Conservation (phyloP, 441 rosid species). For the Dalechampia spathulata region DNA sequence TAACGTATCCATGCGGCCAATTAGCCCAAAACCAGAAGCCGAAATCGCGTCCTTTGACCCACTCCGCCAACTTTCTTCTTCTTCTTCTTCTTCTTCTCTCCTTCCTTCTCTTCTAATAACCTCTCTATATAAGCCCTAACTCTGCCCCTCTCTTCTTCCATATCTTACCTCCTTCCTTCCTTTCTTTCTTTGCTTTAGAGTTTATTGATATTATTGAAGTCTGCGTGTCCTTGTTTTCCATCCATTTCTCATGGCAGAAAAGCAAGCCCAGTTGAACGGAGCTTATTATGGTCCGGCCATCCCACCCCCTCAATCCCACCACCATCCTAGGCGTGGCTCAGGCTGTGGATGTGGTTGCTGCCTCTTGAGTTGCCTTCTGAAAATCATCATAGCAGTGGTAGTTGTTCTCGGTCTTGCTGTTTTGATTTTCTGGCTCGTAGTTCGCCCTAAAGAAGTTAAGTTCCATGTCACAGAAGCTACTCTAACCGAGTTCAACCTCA, state of each 20-base stretch:
- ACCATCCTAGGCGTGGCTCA: constrained; percentile 35
- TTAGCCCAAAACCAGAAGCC: too few relatives aligned
- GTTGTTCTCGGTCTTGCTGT: neutral
- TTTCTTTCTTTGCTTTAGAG: too few relatives aligned
- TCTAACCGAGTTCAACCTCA: constrained; percentile 2
- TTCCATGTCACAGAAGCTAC: constrained; percentile 12
- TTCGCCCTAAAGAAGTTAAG: constrained; percentile 8
- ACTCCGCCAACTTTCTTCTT: too few relatives aligned
- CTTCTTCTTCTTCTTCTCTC: too few relatives aligned
- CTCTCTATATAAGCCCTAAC: too few relatives aligned
- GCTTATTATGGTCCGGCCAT: constrained; percentile 25
- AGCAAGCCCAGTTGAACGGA: constrained; percentile 21
- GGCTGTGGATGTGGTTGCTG: constrained; percentile 44
- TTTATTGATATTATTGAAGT: too few relatives aligned
- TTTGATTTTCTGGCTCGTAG: constrained; percentile 12
- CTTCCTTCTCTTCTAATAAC: too few relatives aligned
- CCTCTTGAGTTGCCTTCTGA: constrained; percentile 13
- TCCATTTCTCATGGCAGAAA: constrained; percentile 23
- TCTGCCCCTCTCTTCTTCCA: too few relatives aligned
- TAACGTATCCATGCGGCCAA: too few relatives aligned
- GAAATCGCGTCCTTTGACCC: too few relatives aligned
- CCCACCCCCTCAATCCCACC: constrained; percentile 30
- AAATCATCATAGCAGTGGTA: neutral
- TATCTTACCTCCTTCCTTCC: too few relatives aligned
- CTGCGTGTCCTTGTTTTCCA: too few relatives aligned